Percentiles rank a stretch among this genome's conserved stretches.
Evolutionary conservation across 306 rosid genomes (phyloP).

Genomic region (Cicer bijugum): DNA sequence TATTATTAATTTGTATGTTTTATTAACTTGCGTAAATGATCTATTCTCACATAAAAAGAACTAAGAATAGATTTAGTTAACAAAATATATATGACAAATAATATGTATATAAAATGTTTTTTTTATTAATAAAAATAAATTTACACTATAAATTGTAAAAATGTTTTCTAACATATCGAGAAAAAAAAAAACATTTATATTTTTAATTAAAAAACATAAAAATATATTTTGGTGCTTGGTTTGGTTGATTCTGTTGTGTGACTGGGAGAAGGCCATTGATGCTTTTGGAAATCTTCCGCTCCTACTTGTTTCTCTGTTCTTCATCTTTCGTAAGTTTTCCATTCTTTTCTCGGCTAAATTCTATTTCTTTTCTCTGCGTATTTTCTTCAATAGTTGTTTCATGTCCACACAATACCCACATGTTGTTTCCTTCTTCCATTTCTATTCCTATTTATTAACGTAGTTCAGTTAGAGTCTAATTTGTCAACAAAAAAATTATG

Average conservation of each 20-base stretch:
- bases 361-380: not conserved
- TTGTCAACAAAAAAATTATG: not conserved
- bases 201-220: too few species aligned
- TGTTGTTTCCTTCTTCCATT: conserved; percentile 31
- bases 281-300: conserved; percentile 12
- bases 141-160: too few species aligned
- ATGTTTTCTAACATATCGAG: too few species aligned
- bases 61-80: too few species aligned
- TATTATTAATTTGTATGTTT: too few species aligned
- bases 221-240: not conserved
- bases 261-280: not conserved
- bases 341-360: conserved; percentile 30
- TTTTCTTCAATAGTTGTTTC: not conserved
- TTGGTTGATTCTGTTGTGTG: not conserved
- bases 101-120: too few species aligned
- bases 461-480: conserved; percentile 29
- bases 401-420: conserved; percentile 9
- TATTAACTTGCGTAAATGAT: too few species aligned
- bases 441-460: conserved; percentile 13
- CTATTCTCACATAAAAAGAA: too few species aligned
- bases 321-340: conserved; percentile 22
- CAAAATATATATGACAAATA: too few species aligned
- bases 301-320: not conserved
- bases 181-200: too few species aligned
- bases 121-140: too few species aligned